Percentiles rank a stretch among this genome's conserved stretches.
Conservation (phyloP, 768 basidiomycete species). For the Lactarius vividus region DNA sequence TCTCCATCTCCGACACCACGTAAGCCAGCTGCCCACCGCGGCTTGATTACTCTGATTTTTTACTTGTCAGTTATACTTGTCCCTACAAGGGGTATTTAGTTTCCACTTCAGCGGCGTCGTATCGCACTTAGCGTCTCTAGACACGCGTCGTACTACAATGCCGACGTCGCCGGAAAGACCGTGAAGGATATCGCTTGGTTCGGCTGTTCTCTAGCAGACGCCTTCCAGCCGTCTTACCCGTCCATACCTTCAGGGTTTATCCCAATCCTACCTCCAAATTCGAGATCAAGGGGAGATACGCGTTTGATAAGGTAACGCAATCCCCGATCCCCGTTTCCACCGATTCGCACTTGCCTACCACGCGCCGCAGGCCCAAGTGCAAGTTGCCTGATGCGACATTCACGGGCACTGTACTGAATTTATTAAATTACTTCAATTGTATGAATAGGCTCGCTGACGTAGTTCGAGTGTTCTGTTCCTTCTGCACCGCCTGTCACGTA, state of each 20-base stretch:
- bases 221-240: not conserved
- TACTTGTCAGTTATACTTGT: constrained; percentile 16
- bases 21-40: constrained; percentile 30
- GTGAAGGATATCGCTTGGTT: constrained; percentile 68
- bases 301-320: constrained; percentile 68
- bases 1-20: constrained; percentile 51
- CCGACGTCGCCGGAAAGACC: constrained; percentile 44
- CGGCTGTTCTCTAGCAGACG: constrained; percentile 26
- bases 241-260: constrained; percentile 56
- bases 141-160: constrained; percentile 64
- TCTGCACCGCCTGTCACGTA: not conserved
- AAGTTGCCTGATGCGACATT: constrained; percentile 2
- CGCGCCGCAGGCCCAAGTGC: not conserved
- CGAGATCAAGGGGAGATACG: constrained; percentile 62
- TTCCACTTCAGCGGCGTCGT: not conserved
- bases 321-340: not conserved
- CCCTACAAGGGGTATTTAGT: constrained; percentile 10
- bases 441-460: not conserved
- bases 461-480: not conserved
- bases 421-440: not conserved
- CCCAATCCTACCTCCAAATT: constrained; percentile 56
- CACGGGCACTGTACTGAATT: not conserved
- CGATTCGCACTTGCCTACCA: not conserved
- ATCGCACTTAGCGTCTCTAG: constrained; percentile 35
- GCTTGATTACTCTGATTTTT: constrained; percentile 8